Evolutionary conservation across 257 asterid genomes (phyloP).

Genomic region (Gentiana macrophylla): DNA sequence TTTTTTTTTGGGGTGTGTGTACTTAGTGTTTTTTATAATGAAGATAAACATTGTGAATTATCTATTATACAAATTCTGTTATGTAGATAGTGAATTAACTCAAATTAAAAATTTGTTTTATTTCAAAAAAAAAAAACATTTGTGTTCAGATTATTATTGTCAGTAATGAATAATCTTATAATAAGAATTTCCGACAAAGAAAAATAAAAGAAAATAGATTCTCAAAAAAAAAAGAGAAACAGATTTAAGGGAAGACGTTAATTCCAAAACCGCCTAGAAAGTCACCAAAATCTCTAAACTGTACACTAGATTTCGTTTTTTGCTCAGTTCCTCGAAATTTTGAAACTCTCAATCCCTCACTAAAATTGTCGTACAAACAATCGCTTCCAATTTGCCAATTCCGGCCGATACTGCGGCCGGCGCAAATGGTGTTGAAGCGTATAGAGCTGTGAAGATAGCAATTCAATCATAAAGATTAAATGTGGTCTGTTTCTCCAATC

Average conservation of each 20-base stretch:
- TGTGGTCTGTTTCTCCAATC: constrained; percentile 43
- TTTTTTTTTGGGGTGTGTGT: no score
- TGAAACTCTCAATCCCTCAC: not conserved
- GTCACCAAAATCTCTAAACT: not conserved
- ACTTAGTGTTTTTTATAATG: no score
- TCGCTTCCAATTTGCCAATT: constrained; percentile 10
- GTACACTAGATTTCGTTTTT: not conserved
- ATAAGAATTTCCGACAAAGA: no score
- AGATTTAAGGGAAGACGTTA: not conserved
- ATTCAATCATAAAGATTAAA: constrained; percentile 26
- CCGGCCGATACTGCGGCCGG: constrained; percentile 27
- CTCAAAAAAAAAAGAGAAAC: no score
- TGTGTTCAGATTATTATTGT: no score
- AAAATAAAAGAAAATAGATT: no score
- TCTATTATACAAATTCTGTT: no score
- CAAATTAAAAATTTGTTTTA: no score
- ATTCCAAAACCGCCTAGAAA: not conserved
- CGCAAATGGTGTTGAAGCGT: constrained; percentile 1
- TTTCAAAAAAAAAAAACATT: no score
- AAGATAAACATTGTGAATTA: no score
- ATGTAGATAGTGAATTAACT: no score
- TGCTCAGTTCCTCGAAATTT: constrained; percentile 7
- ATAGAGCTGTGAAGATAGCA: constrained; percentile 2
- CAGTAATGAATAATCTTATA: no score
- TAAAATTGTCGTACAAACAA: not conserved